Conservation (phyloP, 805 yeast species). For the Candida andamanensis region DNA sequence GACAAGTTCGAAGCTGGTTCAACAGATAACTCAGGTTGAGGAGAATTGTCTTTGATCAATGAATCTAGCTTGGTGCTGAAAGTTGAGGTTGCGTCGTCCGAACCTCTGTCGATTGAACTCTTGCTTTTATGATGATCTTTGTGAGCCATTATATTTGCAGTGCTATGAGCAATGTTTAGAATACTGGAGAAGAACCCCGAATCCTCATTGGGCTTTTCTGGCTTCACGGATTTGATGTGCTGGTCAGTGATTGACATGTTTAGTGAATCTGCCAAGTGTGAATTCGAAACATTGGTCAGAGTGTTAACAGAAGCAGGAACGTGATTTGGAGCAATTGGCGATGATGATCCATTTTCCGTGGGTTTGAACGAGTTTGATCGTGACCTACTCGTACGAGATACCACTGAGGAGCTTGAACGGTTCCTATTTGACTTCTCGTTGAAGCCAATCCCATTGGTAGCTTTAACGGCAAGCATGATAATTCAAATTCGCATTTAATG, state of each 20-base stretch:
- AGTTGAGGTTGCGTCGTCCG: constrained; percentile 7
- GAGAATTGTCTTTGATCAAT: constrained; percentile 5
- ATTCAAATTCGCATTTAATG: too few relatives aligned
- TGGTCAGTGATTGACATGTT: constrained; percentile 3
- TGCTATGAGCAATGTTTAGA: constrained; percentile 44
- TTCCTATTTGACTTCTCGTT: constrained; percentile 1
- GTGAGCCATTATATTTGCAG: constrained; percentile 25
- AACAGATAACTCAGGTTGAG: too few relatives aligned
- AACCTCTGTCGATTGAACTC: not conserved
- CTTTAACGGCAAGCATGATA: not conserved
- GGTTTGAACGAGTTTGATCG: constrained; percentile 8
- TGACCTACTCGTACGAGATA: constrained; percentile 3
- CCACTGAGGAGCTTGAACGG: constrained; percentile 6
- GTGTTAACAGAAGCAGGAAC: too few relatives aligned
- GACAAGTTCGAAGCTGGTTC: not conserved
- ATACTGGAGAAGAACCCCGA: constrained; percentile 40
- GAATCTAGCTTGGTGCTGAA: constrained; percentile 12
- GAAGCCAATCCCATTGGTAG: not conserved
- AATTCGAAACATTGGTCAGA: too few relatives aligned
- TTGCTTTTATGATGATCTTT: not conserved
- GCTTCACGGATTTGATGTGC: constrained; percentile 5
- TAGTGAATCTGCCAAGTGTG: not conserved
- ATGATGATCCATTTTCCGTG: constrained; percentile 2
- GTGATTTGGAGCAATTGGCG: not conserved
- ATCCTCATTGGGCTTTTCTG: constrained; percentile 6